phyloP scores from a whole-genome alignment of 768 basidiomycete species.

The Lactarius trivialis region DNA sequence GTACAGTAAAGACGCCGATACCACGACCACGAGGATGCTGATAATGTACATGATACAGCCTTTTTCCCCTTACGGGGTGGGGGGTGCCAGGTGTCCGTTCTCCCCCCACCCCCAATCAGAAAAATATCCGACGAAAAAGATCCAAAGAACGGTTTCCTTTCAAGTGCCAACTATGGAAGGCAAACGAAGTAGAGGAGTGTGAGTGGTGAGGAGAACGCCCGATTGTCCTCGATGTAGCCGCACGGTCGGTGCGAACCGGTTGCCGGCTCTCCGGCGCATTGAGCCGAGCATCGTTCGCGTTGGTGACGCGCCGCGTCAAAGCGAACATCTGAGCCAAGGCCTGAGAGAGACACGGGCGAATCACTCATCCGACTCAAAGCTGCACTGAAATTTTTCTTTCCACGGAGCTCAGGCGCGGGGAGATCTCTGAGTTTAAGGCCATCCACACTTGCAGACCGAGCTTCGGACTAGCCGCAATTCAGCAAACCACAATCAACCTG shows the following conservation, averaged over 20 bases:
- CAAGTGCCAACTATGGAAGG: no score
- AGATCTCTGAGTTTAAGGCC: background rate
- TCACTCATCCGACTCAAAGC: background rate
- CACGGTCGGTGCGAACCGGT: background rate
- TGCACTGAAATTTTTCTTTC: background rate
- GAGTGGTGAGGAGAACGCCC: background rate
- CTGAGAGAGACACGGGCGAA: background rate
- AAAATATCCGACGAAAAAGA: no score
- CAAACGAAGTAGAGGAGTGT: no score
- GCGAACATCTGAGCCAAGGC: background rate
- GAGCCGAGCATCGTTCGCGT: background rate
- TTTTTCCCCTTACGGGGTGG: background rate
- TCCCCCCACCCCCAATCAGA: no score
- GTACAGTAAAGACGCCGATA: no score
- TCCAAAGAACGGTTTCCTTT: no score
- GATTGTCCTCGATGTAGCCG: background rate
- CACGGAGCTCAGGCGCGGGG: background rate
- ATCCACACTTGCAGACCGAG: background rate
- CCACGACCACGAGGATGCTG: background rate
- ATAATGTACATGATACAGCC: background rate
- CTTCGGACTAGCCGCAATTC: background rate
- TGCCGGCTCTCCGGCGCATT: constrained; percentile 12
- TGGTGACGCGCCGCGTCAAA: background rate
- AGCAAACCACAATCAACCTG: background rate
- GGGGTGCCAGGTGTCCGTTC: no score